phyloP scores from a whole-genome alignment of 1,139 yeast genomes.

The Suhomyces chickasaworum region DNA sequence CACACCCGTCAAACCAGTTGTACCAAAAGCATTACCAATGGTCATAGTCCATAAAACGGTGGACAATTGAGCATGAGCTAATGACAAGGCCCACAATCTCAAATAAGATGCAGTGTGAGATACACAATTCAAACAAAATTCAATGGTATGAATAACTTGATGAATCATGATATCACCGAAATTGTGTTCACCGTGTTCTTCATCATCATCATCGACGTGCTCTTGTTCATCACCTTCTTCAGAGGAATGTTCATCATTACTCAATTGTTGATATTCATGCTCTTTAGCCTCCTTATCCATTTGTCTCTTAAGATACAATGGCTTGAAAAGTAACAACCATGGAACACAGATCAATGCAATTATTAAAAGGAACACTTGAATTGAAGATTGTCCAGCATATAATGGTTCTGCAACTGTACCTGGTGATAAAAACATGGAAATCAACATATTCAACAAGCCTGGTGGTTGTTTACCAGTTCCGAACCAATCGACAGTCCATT shows the following conservation, averaged over 20 bases:
- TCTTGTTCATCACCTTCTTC: conserved; percentile 20
- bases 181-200: conserved; percentile 56
- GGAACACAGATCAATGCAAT: conserved; percentile 77
- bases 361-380: conserved; percentile 60
- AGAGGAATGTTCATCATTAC: conserved; percentile 16
- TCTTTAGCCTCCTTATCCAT: conserved; percentile 45
- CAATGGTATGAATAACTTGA: conserved; percentile 79
- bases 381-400: conserved; percentile 61
- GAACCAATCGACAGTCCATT: conserved; percentile 80
- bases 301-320: conserved; percentile 48
- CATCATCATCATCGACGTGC: conserved; percentile 54
- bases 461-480: conserved; percentile 73
- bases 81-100: conserved; percentile 76
- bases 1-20: conserved; percentile 52
- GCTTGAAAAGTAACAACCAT: conserved; percentile 69
- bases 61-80: conserved; percentile 78
- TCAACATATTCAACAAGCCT: conserved; percentile 76
- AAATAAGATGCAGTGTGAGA: conserved; percentile 79
- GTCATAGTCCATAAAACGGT: conserved; percentile 82
- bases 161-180: conserved; percentile 80
- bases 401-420: conserved; percentile 69
- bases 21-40: conserved; percentile 55
- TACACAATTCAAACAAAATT: conserved; percentile 76
- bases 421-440: conserved; percentile 78
- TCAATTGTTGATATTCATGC: conserved; percentile 34